Evolutionary conservation across 306 rosid genomes (phyloP), one percentile per base, ranked within the genome.

Genomic region (Ochetophila trinervis): DNA sequence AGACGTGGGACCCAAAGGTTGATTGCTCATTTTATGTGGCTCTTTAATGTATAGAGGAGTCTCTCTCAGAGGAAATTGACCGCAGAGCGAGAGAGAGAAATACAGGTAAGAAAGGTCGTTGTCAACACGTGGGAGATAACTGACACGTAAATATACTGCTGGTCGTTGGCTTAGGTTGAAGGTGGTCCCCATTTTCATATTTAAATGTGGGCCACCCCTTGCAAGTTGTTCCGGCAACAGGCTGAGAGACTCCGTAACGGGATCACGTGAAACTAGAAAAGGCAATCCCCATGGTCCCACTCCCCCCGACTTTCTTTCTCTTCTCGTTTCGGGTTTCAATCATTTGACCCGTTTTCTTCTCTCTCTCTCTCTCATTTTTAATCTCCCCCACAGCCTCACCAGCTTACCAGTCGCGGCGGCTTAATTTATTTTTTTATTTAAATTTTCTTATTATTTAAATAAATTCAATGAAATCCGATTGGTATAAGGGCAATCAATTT

Each of bases 41-140:
- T 55, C 45, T 60, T 37, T n/a, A 65, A n/a, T 48, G 48, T 8
- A 58, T 4, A n/a, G 71, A 47, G 42, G 7, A 22, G 72, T 59
- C 69, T 24, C 66, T 53, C 30, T 66, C 56, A 53, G 2, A 1
- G 11, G 36, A 51, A 52, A 54, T 71, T 71, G 72, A 65, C 76
- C 42, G n/a, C 10, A 11, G 5, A 17, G 11, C 2, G 5, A 5
- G 14, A 19, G 5, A 42, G 6, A 10, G 1, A 57, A 20, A 17
- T 15, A 18, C 11, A 35, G 49, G 81, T 35, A 5, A 22, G 5
- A 63, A 5, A 22, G 5, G 58, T 77, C 73, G 62, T 20, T 70
- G 55, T 67, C 74, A 74, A 68, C 83, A 78, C 81, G 81, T 71
- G 83, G 76, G 76, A 53, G 63, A 35, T 47, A 58, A 68, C 23